phyloP scores from a whole-genome alignment of 2,329 filamentous ascomycete genomes.

The Clarireedia monteithiana region DNA sequence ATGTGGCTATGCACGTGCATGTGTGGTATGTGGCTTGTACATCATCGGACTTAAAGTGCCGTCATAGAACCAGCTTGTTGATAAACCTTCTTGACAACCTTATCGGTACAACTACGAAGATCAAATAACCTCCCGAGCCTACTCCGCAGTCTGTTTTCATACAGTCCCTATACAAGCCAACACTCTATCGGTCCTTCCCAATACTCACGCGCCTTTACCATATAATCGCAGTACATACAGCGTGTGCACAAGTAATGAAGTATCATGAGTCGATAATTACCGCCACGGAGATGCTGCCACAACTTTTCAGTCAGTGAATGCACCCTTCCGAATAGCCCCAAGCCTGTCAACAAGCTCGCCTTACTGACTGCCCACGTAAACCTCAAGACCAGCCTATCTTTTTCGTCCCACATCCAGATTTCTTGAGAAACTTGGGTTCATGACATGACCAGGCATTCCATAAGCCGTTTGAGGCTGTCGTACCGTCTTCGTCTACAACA shows the following conservation, averaged over 20 bases:
- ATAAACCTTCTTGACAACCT: neutral
- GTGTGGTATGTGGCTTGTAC: no score
- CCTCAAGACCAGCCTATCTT: neutral
- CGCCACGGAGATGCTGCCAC: conserved; percentile 7
- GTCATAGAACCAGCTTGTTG: neutral
- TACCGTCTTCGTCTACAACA: conserved; percentile 1
- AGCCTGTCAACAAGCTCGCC: neutral
- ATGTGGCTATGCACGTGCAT: no score
- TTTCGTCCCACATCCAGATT: neutral
- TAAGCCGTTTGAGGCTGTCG: conserved; percentile 3
- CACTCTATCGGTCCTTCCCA: conserved; percentile 3
- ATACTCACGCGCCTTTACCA: neutral
- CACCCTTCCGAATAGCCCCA: neutral
- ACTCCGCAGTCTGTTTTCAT: no score
- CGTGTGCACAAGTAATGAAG: neutral
- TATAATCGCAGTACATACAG: neutral
- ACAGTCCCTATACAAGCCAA: neutral
- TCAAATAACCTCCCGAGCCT: no score
- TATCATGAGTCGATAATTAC: neutral
- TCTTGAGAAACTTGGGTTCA: neutral
- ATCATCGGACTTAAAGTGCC: no score
- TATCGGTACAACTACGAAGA: neutral
- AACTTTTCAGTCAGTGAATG: neutral
- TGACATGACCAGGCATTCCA: conserved; percentile 5
- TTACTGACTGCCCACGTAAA: neutral